Base-by-base conservation (phyloP, 768 basidiomycete species). In the Lactifluus echinatus region DNA sequence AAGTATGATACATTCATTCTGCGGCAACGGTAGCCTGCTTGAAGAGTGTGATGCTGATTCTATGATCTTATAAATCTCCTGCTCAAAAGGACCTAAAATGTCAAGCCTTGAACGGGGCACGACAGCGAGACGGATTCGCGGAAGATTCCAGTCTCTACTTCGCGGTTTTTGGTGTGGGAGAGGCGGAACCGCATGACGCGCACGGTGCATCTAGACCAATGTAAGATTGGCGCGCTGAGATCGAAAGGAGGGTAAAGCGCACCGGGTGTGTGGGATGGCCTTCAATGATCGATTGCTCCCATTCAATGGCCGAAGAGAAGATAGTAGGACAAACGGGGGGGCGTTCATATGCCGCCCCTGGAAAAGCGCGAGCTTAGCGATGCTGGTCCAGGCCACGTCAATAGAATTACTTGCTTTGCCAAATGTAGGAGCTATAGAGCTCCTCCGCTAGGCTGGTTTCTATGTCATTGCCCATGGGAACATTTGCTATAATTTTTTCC, bases 241-340 rank as follows among this genome's bases (percentile, higher is more conserved):
- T 40, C 50, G 21, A 34, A 33, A 44, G 36, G 11, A 19, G 42
- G 14, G 26, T 7, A 67, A 49, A 12, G 12, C 72, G 48, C 62
- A 80, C 80, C 14, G 81, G 81, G 60, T 82, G 81, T 1, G 80
- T 81, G 23, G 81, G 81, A 66, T 82, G 81, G 2, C 81, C 81
- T 17, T 77, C 75, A 10, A 81, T 74, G 17, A 82, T 71, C 61
- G 79, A 79, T 64, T 82, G 80, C 62, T 82, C 80, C 77, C 79
- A 82, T 61, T 76, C 70, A 52, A 80, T 78, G 3, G 76, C 67
- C 8, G 72, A 50, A 19, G 76, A 78, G 19, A 61, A 56, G 39
- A 78, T 63, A 36, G 67, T 66, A 23, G 79, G 80, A 58, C 75
- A 75, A 34, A 21, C 48, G 2, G 77, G 74, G 17, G 78, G 77